These are phyloP conservation scores for Brassica balearica DNA, from an alignment of 441 rosid species.

Conservation along the genomic window DNA sequence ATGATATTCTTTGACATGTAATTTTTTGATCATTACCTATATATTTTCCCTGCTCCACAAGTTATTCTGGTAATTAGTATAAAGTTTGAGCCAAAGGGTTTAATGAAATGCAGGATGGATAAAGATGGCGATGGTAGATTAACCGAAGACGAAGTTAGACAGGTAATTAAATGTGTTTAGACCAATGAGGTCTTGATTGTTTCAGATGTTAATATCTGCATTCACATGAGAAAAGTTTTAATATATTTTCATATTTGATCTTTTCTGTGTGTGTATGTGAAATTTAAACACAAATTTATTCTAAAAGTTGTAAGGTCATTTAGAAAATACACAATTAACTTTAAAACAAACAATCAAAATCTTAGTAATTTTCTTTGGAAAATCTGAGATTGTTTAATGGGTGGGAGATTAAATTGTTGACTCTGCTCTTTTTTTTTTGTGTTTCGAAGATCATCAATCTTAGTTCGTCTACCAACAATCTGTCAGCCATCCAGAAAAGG, in stretches of 20 bases:
- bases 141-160: slow-evolving; percentile 58
- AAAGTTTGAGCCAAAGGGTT: slow-evolving; percentile 9
- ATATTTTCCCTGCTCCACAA: not conserved
- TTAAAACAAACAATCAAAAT: not conserved
- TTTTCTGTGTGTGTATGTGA: not conserved
- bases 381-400: not conserved
- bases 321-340: not conserved
- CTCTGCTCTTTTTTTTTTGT: not conserved
- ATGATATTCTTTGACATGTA: slow-evolving; percentile 64
- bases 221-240: not conserved
- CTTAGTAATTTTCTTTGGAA: slow-evolving; percentile 10
- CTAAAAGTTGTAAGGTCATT: not conserved
- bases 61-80: slow-evolving; percentile 1
- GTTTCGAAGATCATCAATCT: slow-evolving; percentile 29
- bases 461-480: slow-evolving; percentile 50
- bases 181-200: slow-evolving; percentile 2
- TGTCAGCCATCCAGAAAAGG: slow-evolving; percentile 47
- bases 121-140: slow-evolving; percentile 61
- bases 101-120: slow-evolving; percentile 56
- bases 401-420: not conserved
- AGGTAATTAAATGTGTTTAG: slow-evolving; percentile 42
- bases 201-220: slow-evolving; percentile 1
- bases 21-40: not conserved
- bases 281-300: not conserved
- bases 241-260: not conserved